Conservation (phyloP, 768 basidiomycete genomes). For the Hemileccinum impolitum region DNA sequence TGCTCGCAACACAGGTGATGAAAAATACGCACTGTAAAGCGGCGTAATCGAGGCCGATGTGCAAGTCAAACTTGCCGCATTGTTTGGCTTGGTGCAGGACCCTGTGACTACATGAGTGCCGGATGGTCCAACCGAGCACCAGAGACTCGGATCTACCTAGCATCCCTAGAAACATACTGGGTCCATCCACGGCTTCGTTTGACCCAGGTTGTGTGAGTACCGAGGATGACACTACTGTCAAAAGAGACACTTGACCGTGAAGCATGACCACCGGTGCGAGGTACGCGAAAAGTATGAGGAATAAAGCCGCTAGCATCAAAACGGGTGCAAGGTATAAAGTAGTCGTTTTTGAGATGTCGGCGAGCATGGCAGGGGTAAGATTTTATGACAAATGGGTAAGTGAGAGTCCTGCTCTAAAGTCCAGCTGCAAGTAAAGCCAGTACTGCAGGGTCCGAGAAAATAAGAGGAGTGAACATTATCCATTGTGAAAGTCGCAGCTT, state of each 20-base stretch:
- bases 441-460: slow-evolving; percentile 13
- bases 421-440: slow-evolving; percentile 20
- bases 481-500: slow-evolving; percentile 1
- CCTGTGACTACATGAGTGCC: slow-evolving; percentile 38
- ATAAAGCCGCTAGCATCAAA: slow-evolving; percentile 59
- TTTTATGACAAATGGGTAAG: neutral
- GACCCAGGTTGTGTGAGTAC: slow-evolving; percentile 35
- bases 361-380: slow-evolving; percentile 48
- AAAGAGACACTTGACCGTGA: slow-evolving; percentile 58
- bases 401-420: slow-evolving; percentile 22
- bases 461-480: neutral
- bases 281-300: slow-evolving; percentile 65
- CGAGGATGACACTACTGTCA: slow-evolving; percentile 60
- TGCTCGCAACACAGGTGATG: neutral
- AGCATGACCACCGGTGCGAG: slow-evolving; percentile 64
- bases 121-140: neutral
- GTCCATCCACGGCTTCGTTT: slow-evolving; percentile 51
- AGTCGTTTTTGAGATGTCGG: slow-evolving; percentile 63
- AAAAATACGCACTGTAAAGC: slow-evolving; percentile 49
- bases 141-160: slow-evolving; percentile 57
- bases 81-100: slow-evolving; percentile 57
- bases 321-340: slow-evolving; percentile 67
- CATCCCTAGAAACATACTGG: slow-evolving; percentile 62
- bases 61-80: slow-evolving; percentile 52
- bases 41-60: slow-evolving; percentile 54